Evolutionary conservation across 2,329 filamentous ascomycete species (phyloP), one percentile per base, ranked within the genome.

Genomic region (Verticillium dahliae): DNA sequence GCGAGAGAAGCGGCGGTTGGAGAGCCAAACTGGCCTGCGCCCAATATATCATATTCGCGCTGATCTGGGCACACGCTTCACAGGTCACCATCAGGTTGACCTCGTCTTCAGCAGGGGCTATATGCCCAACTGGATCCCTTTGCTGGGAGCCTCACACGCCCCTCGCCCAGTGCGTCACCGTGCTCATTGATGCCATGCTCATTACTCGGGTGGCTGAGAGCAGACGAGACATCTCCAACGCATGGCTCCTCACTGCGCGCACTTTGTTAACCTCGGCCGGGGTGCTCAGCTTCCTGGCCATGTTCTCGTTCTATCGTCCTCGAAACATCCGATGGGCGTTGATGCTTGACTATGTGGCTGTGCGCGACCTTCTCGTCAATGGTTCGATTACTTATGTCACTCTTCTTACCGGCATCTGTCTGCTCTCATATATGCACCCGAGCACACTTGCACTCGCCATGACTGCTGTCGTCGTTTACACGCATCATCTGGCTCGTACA

Each of bases 61-160:
- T 73, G 6, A 31, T 67, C 6, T 76, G 74, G 74, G 73, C 69
- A 6, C 61, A 70, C n/a, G 70, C 69, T 3, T 66, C 71, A 50
- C 65, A 69, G 13, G 58, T 70, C 6, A 70, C 69, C 9, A 66
- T 70, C 39, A 63, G 65, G 14, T 67, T 70, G 1, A 65, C 69
- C 3, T 69, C 70, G 60, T 66, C 63, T 34, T 61, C 61, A 0
- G 68, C 71, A 1, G 68, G 71, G 38, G 71, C 67, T 38, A 71
- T 74, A 37, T 74, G 72, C 60, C 71, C 72, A 5, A 38, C 62
- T 4, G 69, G 69, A 9, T 38, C 50, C 41, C 33, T 64, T 11
- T 61, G 66, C 50, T 65, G 61, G 57, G 71, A 73, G 59, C 66
- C 70, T 31, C 61, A 71, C 15, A 68, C 67, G 54, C 71, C 72